A percentile compares a stretch with the other conserved stretches of the same genome.
Evolutionary conservation across 768 basidiomycete genomes (phyloP).

Genomic region (Boletus sensibilis): DNA sequence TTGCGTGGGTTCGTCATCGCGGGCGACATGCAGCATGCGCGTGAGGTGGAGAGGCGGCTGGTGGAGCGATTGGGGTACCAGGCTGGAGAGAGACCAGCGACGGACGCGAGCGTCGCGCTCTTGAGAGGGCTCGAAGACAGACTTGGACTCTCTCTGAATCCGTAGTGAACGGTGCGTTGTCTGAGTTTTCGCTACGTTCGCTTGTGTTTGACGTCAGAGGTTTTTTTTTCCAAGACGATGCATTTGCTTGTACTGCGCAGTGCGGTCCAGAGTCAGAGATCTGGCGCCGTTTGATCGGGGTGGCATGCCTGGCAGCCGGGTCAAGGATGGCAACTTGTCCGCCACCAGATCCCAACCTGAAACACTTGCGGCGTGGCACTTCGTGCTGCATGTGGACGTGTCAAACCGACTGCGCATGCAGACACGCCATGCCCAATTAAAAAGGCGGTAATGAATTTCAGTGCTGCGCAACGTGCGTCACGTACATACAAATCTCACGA

Average conservation of each 20-base stretch:
- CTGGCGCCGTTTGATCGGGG: not conserved
- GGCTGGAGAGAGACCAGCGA: constrained; percentile 21
- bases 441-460: not conserved
- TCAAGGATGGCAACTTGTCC: not conserved
- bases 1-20: constrained; percentile 39
- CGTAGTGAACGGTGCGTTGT: not conserved
- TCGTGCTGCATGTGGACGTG: not conserved
- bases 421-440: not conserved
- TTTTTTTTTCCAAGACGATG: not conserved
- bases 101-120: constrained; percentile 23
- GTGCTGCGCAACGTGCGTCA: constrained; percentile 6
- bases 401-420: not conserved
- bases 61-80: constrained; percentile 21
- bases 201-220: not conserved
- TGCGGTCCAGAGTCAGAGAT: not conserved
- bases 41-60: constrained; percentile 32
- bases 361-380: not conserved
- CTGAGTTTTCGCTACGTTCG: not conserved
- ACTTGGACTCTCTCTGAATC: no score
- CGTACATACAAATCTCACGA: not conserved
- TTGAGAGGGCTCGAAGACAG: constrained; percentile 21
- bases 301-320: no score
- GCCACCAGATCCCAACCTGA: not conserved
- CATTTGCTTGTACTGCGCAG: not conserved
- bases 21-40: constrained; percentile 29